Percentiles rank a stretch among this genome's conserved stretches.
Evolutionary conservation across 2,329 filamentous ascomycete species (phyloP).

Genomic region (Cladobotryum protrusum): DNA sequence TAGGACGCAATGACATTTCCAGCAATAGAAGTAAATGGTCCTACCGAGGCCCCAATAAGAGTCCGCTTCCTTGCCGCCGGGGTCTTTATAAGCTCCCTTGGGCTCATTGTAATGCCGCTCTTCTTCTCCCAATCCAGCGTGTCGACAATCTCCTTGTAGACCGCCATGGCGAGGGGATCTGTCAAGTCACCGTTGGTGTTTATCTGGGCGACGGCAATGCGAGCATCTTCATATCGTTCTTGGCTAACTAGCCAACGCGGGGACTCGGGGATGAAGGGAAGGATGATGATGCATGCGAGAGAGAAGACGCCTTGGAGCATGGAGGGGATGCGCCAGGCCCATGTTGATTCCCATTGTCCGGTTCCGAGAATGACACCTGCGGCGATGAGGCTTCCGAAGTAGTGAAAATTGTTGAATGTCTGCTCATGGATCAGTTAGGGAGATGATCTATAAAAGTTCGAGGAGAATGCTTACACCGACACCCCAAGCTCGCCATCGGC

Average conservation of each 20-base stretch:
- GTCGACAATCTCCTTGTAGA: conserved; percentile 32
- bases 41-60: conserved; percentile 19
- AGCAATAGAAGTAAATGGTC: conserved; percentile 26
- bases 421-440: not conserved
- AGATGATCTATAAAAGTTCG: not conserved
- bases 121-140: conserved; percentile 23
- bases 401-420: conserved; percentile 25
- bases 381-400: conserved; percentile 37
- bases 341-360: conserved; percentile 23
- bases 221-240: conserved; percentile 34
- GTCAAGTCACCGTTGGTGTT: conserved; percentile 34
- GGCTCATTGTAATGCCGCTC: conserved; percentile 27
- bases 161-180: conserved; percentile 23
- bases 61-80: conserved; percentile 31
- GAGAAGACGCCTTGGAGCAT: conserved; percentile 17
- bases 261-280: conserved; percentile 51
- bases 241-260: conserved; percentile 53
- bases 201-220: conserved; percentile 30
- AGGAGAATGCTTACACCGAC: conserved; percentile 10
- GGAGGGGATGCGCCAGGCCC: conserved; percentile 21
- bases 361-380: conserved; percentile 38
- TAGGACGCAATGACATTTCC: conserved; percentile 30
- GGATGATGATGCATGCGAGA: conserved; percentile 28
- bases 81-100: conserved; percentile 20
- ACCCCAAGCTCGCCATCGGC: conserved; percentile 15